Evolutionary conservation across 2,329 filamentous ascomycete species (phyloP), one percentile per base, ranked within the genome.

Genomic region (Beauveria sp.): DNA sequence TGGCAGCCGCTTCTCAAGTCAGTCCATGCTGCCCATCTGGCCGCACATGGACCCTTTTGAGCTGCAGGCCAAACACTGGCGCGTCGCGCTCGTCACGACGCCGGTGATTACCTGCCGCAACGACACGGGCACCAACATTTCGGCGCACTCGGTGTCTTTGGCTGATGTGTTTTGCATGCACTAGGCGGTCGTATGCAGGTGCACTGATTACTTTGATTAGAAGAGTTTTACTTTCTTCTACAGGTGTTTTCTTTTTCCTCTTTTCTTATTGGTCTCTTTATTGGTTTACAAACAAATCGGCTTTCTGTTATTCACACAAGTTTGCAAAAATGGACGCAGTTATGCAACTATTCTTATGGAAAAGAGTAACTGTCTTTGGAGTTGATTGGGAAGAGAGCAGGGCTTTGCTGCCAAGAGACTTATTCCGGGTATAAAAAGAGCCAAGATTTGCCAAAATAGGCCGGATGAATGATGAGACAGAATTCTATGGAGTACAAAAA

Each of bases 51-150:
- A 78, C 41, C 71, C 76, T 0, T 68, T 73, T 59, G 72, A 77
- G 56, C 69, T 84, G 22, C 80, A 83, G 70, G 71, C 74, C 6
- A 75, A 75, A 66, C 80, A 83, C 66, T 79, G 75, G 70, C 77
- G 81, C 5, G 69, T 85, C n/a, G 77, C 79, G 58, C 73, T 84
- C 2, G 79, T 81, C 30, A 78, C 81, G 5, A 83, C 82, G 0
- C 82, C 82, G 1, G 76, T 79, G 9, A 76, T 84, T 51, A 83
- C 80, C 2, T 77, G 81, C 65, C 76, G 81, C 37, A 81, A 83
- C 64, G 81, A 84, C 43, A 76, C 71, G 2, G 79, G 77, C 16
- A 67, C 70, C 50, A 76, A 74, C 59, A 77, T 80, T 51, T 73
- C 75, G 28, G 73, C 77, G 2, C 77, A 76, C 60, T 76, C 76